A percentile compares a stretch with the other conserved stretches of the same genome.
Conservation (phyloP, 805 yeast genomes). For the Pichia exigua region DNA sequence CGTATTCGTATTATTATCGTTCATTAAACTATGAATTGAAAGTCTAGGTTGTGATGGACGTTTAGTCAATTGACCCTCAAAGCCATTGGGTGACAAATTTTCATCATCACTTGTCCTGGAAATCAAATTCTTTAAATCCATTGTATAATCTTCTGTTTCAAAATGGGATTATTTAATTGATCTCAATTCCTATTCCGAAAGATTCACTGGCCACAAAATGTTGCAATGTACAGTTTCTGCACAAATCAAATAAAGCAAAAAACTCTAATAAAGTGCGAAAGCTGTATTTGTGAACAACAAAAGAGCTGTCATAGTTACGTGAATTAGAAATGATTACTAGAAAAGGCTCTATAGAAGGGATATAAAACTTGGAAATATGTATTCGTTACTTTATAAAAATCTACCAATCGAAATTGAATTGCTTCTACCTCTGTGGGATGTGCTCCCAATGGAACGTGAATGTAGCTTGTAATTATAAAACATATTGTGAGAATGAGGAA, state of each 20-base stretch:
- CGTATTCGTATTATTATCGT: conserved; percentile 14
- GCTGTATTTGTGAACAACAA: not conserved
- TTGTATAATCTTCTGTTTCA: not conserved
- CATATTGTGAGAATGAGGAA: conserved; percentile 13
- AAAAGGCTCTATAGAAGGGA: not conserved
- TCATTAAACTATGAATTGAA: conserved; percentile 28
- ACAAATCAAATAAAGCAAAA: not conserved
- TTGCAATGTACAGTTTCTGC: not conserved
- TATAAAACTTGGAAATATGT: not conserved
- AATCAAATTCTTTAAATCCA: conserved; percentile 27
- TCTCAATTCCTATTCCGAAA: not conserved
- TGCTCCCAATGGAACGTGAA: not conserved
- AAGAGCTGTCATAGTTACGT: not conserved
- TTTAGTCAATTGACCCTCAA: not conserved
- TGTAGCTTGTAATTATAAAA: conserved; percentile 2
- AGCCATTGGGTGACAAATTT: not conserved
- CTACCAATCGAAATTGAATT: not conserved
- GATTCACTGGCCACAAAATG: not conserved
- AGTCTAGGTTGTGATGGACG: conserved; percentile 16
- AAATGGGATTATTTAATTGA: not conserved
- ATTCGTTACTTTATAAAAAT: no score
- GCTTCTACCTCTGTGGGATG: not conserved
- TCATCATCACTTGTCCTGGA: conserved; percentile 20
- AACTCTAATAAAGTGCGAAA: not conserved
- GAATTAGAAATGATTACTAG: not conserved